Evolutionary conservation across 2,329 filamentous ascomycete species (phyloP).

Genomic region (Fusarium anthophilum): DNA sequence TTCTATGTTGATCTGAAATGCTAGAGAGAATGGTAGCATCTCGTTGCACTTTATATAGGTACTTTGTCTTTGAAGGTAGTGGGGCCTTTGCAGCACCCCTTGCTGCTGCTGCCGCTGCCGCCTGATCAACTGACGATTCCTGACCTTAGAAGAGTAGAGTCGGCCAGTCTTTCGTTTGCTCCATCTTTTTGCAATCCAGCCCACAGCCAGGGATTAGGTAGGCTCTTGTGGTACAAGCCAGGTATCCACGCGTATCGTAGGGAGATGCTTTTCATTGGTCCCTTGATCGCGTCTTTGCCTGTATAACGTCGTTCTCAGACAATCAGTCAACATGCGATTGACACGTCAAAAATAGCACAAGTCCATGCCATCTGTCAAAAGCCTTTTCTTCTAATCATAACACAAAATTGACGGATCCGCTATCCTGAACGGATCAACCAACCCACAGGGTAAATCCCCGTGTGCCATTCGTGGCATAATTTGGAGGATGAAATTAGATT

Average conservation of each 20-base stretch:
- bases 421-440: not conserved
- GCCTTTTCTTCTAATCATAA: not conserved
- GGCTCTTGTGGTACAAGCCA: not conserved
- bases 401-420: not conserved
- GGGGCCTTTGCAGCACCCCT: no score
- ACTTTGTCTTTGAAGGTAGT: no score
- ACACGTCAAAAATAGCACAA: no score
- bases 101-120: no score
- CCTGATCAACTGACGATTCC: no score
- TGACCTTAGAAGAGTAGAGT: no score
- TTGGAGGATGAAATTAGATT: not conserved
- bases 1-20: no score
- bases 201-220: not conserved
- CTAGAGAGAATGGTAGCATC: no score
- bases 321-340: not conserved
- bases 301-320: not conserved
- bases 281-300: not conserved
- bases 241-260: not conserved
- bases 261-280: not conserved
- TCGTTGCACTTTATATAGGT: no score
- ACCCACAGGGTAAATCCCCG: not conserved
- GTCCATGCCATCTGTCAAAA: not conserved
- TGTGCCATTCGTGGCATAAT: not conserved
- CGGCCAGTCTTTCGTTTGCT: not conserved
- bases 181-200: not conserved